Percentiles rank a stretch among this genome's conserved stretches.
These are phyloP conservation scores for Boeremia lycopersici DNA, from an alignment of 2,329 filamentous ascomycete genomes.

Conservation along the genomic window DNA sequence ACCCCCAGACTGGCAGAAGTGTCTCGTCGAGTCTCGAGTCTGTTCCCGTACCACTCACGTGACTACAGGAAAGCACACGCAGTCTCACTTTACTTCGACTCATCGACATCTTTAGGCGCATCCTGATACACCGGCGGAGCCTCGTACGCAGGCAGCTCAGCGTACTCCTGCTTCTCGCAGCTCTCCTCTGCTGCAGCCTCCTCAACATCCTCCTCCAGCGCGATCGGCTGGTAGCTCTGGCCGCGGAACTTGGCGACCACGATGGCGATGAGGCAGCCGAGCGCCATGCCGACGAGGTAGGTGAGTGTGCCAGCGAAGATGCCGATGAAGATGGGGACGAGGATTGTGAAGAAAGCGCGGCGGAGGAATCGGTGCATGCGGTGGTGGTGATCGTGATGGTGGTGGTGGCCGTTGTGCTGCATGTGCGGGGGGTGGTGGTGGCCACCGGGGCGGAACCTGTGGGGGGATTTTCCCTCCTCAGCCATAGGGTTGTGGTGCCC, in stretches of 20 bases:
- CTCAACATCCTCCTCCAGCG: constrained; percentile 37
- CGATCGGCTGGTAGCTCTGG: constrained; percentile 44
- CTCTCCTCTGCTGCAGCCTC: constrained; percentile 15
- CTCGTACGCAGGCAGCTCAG: constrained; percentile 45
- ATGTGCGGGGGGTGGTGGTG: constrained; percentile 32
- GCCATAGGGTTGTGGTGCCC: constrained; percentile 38
- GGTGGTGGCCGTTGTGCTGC: constrained; percentile 22
- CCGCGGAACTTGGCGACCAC: constrained; percentile 63
- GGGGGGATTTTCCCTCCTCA: constrained; percentile 45
- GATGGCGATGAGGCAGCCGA: constrained; percentile 67
- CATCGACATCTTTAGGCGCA: constrained; percentile 36
- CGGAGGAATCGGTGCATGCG: constrained; percentile 43
- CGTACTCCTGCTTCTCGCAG: constrained; percentile 43
- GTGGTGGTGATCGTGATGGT: constrained; percentile 28
- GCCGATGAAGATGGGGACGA: constrained; percentile 72
- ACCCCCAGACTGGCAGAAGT: neutral
- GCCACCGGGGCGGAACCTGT: constrained; percentile 38
- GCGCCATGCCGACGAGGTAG: constrained; percentile 69
- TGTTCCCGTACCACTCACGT: too few species aligned
- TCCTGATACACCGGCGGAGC: constrained; percentile 49
- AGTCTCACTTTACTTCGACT: constrained; percentile 23
- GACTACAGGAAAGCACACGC: neutral
- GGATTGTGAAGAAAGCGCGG: constrained; percentile 65
- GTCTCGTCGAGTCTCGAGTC: neutral
- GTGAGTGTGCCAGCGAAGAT: constrained; percentile 71